Conservation (phyloP, 805 yeast species). For the Myxozyma mucilagina region DNA sequence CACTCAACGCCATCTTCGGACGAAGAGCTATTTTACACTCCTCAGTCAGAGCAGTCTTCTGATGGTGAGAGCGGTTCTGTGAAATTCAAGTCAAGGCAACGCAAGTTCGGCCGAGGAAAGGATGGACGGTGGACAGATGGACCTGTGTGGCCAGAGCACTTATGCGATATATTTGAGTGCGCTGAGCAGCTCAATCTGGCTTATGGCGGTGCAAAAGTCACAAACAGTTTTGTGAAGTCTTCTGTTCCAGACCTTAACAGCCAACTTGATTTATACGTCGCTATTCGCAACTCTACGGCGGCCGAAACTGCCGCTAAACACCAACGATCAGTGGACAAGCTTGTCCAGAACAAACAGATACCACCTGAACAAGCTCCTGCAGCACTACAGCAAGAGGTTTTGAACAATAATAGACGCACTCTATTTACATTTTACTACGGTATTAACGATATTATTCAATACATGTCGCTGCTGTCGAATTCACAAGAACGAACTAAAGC, state of each 20-base stretch:
- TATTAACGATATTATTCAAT: constrained; percentile 27
- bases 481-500: constrained; percentile 14
- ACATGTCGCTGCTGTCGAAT: constrained; percentile 5
- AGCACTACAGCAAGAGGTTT: background rate
- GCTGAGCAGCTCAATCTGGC: constrained; percentile 23
- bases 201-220: constrained; percentile 28
- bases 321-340: background rate
- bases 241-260: constrained; percentile 23
- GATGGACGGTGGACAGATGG: constrained; percentile 30
- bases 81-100: constrained; percentile 6
- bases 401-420: constrained; percentile 13
- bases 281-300: constrained; percentile 1
- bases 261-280: constrained; percentile 8
- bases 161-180: constrained; percentile 13
- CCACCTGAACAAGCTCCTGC: background rate
- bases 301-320: background rate
- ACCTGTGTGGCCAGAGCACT: constrained; percentile 29
- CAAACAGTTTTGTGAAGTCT: constrained; percentile 23
- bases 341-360: background rate
- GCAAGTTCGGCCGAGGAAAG: constrained; percentile 19
- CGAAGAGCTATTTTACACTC: background rate
- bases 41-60: background rate
- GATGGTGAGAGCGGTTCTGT: background rate
- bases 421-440: constrained; percentile 24
- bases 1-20: background rate